These are phyloP conservation scores for Botrytis deweyae DNA, from an alignment of 2,329 filamentous ascomycete species.

Conservation along the genomic window DNA sequence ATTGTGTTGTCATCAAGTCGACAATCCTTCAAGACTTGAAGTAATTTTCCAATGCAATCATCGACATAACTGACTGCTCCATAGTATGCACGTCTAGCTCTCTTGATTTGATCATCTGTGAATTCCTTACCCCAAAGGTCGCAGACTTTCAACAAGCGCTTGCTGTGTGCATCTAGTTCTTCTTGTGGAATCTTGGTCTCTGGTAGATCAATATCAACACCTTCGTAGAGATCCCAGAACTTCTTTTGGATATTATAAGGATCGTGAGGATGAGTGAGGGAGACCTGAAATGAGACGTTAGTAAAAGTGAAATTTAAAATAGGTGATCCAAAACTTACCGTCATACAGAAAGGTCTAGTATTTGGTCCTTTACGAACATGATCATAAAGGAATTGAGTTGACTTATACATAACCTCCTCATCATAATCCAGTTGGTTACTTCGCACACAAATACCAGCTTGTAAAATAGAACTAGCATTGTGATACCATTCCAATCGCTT, in stretches of 20 bases:
- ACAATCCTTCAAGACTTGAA: slow-evolving; percentile 75
- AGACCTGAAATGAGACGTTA: slow-evolving; percentile 47
- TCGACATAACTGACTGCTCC: slow-evolving; percentile 93
- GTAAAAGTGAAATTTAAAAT: not conserved
- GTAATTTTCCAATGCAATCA: slow-evolving; percentile 81
- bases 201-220: slow-evolving; percentile 81
- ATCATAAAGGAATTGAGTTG: slow-evolving; percentile 86
- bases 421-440: slow-evolving; percentile 97
- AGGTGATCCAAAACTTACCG: slow-evolving; percentile 42
- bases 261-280: slow-evolving; percentile 91
- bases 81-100: slow-evolving; percentile 85
- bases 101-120: slow-evolving; percentile 80
- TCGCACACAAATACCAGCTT: slow-evolving; percentile 82
- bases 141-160: slow-evolving; percentile 81
- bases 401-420: slow-evolving; percentile 83
- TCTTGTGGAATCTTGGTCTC: slow-evolving; percentile 76
- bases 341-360: slow-evolving; percentile 79
- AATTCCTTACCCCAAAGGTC: slow-evolving; percentile 84
- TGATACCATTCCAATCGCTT: slow-evolving; percentile 91
- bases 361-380: slow-evolving; percentile 76
- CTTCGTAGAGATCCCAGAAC: slow-evolving; percentile 91
- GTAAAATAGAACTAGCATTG: slow-evolving; percentile 89
- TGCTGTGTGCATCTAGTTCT: slow-evolving; percentile 81
- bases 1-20: slow-evolving; percentile 82
- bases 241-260: slow-evolving; percentile 92